Evolutionary conservation across 306 rosid species (phyloP).

Genomic region (Phaseolus lunatus): DNA sequence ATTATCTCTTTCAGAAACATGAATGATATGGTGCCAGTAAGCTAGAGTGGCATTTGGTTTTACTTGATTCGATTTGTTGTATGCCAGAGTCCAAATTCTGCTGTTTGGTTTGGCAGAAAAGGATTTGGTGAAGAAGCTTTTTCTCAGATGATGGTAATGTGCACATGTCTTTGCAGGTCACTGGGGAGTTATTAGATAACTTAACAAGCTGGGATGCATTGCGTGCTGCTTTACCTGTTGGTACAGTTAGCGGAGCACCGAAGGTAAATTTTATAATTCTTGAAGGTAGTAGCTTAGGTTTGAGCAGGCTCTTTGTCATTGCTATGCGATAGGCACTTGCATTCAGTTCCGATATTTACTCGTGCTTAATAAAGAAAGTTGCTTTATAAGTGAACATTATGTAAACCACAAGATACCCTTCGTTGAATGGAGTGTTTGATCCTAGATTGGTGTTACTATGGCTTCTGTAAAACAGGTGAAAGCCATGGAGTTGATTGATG

Average conservation of each 20-base stretch:
- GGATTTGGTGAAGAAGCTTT: conserved; percentile 12
- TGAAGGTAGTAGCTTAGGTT: background rate
- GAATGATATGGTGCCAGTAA: conserved; percentile 18
- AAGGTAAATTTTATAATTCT: conserved; percentile 59
- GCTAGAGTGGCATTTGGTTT: conserved; percentile 34
- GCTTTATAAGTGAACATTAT: background rate
- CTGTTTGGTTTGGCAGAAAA: conserved; percentile 14
- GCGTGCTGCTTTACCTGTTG: conserved; percentile 93
- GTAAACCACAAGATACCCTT: background rate
- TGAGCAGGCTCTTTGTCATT: conserved; percentile 4
- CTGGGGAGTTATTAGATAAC: conserved; percentile 83
- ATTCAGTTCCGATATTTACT: conserved; percentile 26
- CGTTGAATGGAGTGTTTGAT: conserved; percentile 1
- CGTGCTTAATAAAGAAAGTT: background rate
- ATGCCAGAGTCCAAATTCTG: background rate
- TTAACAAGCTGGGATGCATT: conserved; percentile 91
- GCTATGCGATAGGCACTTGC: conserved; percentile 11
- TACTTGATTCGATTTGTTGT: conserved; percentile 28
- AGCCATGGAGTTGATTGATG: conserved; percentile 97
- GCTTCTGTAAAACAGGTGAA: conserved; percentile 73
- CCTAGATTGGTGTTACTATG: conserved; percentile 28
- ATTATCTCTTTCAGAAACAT: background rate
- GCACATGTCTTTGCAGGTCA: conserved; percentile 63
- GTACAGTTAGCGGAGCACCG: conserved; percentile 99
- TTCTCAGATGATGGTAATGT: conserved; percentile 13